Evolutionary conservation across 805 yeast species (phyloP).

Genomic region (Candida ovalis): DNA sequence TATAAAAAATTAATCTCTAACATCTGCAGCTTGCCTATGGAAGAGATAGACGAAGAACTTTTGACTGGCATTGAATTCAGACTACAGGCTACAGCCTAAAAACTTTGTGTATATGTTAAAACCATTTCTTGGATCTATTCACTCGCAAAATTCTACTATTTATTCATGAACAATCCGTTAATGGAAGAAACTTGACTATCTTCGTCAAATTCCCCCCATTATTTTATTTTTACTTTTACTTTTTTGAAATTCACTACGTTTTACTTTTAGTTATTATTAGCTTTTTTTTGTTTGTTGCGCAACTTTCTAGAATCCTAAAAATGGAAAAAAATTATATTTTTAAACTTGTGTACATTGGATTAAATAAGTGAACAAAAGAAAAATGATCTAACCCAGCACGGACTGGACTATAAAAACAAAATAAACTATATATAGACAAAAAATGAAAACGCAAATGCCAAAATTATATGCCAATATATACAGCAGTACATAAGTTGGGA

Average conservation of each 20-base stretch:
- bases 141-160: neutral
- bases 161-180: neutral
- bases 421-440: neutral
- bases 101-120: too few species aligned
- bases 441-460: neutral
- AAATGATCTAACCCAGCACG: too few species aligned
- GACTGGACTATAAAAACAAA: neutral
- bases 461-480: neutral
- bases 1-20: conserved; percentile 71
- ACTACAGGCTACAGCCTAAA: conserved; percentile 9
- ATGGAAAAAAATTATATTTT: too few species aligned
- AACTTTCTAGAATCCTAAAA: neutral
- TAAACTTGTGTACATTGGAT: too few species aligned
- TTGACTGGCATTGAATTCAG: conserved; percentile 72
- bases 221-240: neutral
- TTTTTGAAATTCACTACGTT: neutral
- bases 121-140: too few species aligned
- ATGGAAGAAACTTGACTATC: neutral
- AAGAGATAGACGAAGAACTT: conserved; percentile 72
- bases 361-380: too few species aligned
- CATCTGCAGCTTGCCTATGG: conserved; percentile 72
- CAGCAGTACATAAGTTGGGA: too few species aligned
- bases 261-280: neutral
- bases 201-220: neutral
- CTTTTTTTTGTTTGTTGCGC: neutral